These are phyloP conservation scores for Arthrobotrys pseudoclavata DNA, from an alignment of 2,329 filamentous ascomycete species.

Conservation along the genomic window DNA sequence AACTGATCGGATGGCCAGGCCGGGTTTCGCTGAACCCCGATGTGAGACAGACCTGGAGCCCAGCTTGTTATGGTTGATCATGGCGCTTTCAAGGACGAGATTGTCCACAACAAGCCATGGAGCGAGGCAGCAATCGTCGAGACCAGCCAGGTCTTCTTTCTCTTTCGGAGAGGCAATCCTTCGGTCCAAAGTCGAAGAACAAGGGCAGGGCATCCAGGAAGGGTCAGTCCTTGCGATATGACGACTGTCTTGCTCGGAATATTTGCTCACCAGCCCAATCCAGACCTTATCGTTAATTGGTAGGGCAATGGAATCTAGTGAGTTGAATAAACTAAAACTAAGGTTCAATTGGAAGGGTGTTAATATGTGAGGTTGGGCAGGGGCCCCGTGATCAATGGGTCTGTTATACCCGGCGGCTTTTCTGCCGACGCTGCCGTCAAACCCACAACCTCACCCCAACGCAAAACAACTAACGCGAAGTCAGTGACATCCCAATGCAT, in stretches of 20 bases:
- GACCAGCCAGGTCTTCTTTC: neutral
- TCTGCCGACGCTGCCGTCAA: constrained; percentile 58
- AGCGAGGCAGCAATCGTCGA: constrained; percentile 17
- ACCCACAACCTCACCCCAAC: constrained; percentile 57
- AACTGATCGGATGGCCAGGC: constrained; percentile 45
- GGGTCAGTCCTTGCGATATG: constrained; percentile 40
- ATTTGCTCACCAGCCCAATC: constrained; percentile 43
- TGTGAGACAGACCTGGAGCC: neutral
- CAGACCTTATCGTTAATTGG: constrained; percentile 13
- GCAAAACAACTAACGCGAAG: constrained; percentile 44
- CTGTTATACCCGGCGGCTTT: constrained; percentile 59
- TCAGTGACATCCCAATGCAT: constrained; percentile 14
- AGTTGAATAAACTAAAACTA: constrained; percentile 2
- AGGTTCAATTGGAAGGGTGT: constrained; percentile 46
- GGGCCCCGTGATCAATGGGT: constrained; percentile 26
- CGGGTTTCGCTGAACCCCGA: constrained; percentile 39
- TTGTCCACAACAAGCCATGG: constrained; percentile 23
- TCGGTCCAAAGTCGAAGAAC: constrained; percentile 24
- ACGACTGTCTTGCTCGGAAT: constrained; percentile 48
- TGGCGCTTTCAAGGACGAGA: constrained; percentile 17
- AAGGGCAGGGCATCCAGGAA: constrained; percentile 33
- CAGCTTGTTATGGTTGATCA: constrained; percentile 11
- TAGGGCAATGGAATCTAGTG: neutral
- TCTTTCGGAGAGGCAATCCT: constrained; percentile 52
- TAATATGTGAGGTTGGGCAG: constrained; percentile 43